Evolutionary conservation across 768 basidiomycete species (phyloP).

Genomic region (Filobasidium floriforme): DNA sequence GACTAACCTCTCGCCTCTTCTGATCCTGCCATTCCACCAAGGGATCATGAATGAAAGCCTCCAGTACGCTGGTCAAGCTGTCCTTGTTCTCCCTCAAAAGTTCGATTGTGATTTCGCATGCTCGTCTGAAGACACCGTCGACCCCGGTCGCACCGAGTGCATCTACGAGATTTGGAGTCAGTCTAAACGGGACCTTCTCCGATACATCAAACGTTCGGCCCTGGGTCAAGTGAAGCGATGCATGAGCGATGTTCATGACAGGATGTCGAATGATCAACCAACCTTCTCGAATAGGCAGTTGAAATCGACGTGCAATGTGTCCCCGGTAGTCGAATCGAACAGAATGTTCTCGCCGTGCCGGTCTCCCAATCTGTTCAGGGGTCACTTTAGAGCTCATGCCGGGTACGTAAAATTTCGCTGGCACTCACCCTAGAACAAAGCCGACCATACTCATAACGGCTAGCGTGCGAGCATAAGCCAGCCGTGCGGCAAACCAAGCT

Average conservation of each 20-base stretch:
- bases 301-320: slow-evolving; percentile 92
- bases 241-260: background rate
- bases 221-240: slow-evolving; percentile 33
- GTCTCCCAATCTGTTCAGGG: slow-evolving; percentile 71
- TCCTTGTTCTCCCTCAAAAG: slow-evolving; percentile 84
- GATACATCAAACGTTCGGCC: slow-evolving; percentile 79
- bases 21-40: slow-evolving; percentile 80
- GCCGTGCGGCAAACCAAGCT: slow-evolving; percentile 83
- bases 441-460: slow-evolving; percentile 99
- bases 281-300: slow-evolving; percentile 97
- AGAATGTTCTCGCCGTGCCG: slow-evolving; percentile 95
- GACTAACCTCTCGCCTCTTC: slow-evolving; percentile 23
- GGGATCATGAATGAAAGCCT: slow-evolving; percentile 95
- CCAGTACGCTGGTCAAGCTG: slow-evolving; percentile 85
- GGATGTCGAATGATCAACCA: slow-evolving; percentile 17
- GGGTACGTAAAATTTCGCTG: background rate
- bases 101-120: slow-evolving; percentile 83
- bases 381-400: background rate
- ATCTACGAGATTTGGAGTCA: slow-evolving; percentile 87
- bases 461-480: slow-evolving; percentile 75
- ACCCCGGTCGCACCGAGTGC: slow-evolving; percentile 87
- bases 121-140: slow-evolving; percentile 84
- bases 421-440: slow-evolving; percentile 77
- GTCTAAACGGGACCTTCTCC: slow-evolving; percentile 85
- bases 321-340: slow-evolving; percentile 77